Evolutionary conservation across 257 asterid genomes (phyloP).

Genomic region (Solanum lignicaule): DNA sequence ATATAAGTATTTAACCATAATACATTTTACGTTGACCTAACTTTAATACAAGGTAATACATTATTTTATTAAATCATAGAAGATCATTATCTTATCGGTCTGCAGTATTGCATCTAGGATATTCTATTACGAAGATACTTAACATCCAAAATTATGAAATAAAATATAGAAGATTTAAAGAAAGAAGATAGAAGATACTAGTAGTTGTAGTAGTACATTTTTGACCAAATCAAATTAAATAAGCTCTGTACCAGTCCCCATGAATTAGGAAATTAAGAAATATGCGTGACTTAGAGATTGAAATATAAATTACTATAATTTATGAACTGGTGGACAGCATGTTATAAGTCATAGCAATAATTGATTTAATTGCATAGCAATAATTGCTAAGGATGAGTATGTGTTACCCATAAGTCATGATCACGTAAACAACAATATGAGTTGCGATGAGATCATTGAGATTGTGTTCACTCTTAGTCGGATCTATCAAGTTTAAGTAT

Average conservation of each 20-base stretch:
- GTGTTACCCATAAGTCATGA: not conserved
- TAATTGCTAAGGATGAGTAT: not conserved
- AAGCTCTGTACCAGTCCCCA: not conserved
- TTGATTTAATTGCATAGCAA: not conserved
- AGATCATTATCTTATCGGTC: not conserved
- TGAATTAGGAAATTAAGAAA: not conserved
- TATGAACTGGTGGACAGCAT: not conserved
- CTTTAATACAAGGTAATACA: not conserved
- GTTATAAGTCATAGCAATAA: not conserved
- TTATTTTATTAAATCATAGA: not conserved
- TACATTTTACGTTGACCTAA: not conserved
- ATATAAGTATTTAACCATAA: not conserved
- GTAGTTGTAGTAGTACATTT: not conserved
- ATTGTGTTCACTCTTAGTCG: not conserved
- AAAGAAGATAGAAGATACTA: not conserved
- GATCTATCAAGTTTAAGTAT: rapidly evolving
- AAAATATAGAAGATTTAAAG: not conserved
- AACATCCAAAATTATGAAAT: not conserved
- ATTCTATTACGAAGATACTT: not conserved
- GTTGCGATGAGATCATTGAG: rapidly evolving
- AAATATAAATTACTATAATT: not conserved
- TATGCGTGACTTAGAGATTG: not conserved
- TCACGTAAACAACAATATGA: not conserved
- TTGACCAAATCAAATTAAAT: not conserved
- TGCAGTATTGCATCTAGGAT: not conserved